Evolutionary conservation across 108 stramenopile species (phyloP), one percentile per base, ranked within the genome.

Genomic region (Nitzschia inconspicua): DNA sequence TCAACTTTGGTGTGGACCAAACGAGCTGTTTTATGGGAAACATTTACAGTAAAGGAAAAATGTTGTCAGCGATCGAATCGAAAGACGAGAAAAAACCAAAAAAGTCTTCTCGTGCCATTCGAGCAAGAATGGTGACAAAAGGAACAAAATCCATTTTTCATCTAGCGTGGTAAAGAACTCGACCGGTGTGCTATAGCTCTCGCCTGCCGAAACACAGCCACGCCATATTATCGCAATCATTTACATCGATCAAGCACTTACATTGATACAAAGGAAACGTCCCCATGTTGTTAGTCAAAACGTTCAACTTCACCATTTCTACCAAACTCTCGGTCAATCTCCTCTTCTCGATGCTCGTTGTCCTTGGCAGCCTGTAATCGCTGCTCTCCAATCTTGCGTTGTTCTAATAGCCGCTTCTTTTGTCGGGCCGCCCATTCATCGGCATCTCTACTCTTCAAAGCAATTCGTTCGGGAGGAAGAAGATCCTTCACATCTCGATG

Each of bases 371-470:
- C 73, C 56, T 82, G 43, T 14, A 92, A 73, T 18, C 86, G 72
- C 56, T 89, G 78, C 54, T 80, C 39, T 2, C 82, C 83, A 30
- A 76, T 29, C 20, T 85, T 75, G 18, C 88, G 74, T 24, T 68
- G 72, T 32, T 89, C 83, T 58, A 85, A 25, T 31, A 93, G 47
- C 22, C 76, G 66, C 31, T 86, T 47, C 52, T 75, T 75, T 40
- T 87, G 88, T 28, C 52, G 55, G 10, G 77, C 84, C 2, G 92
- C 92, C 92, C 92, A 93, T 35, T 82, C 88, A 71, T 93, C 92
- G 23, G 92, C 88, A 59, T 88, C 88, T 40, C 69, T 69, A 24
- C 78, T 78, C 75, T 77, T 78, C 41, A 77, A 68, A 8, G 83
- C 86, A 27, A 89, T 80, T 48, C 83, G 76, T 19, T 89, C 92